Evolutionary conservation across 1,139 yeast genomes (phyloP).

Genomic region (Wickerhamomyces sp.): DNA sequence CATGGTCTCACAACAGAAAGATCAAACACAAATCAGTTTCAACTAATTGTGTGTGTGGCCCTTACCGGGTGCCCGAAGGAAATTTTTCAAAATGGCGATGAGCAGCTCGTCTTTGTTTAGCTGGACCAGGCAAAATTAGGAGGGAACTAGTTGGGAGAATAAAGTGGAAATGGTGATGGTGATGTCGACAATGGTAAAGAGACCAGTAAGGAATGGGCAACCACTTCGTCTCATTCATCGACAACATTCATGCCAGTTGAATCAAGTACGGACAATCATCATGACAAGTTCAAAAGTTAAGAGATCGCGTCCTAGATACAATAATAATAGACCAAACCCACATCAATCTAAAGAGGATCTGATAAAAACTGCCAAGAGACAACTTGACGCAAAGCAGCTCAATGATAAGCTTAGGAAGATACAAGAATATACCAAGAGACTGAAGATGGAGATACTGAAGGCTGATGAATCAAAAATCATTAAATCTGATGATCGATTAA

Average conservation of each 20-base stretch:
- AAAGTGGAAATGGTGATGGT: no score
- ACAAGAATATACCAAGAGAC: slow-evolving; percentile 31
- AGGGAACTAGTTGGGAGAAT: no score
- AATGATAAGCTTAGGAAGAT: slow-evolving; percentile 36
- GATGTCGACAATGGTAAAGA: no score
- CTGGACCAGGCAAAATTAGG: no score
- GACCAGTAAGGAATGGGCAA: no score
- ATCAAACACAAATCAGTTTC: no score
- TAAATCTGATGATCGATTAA: slow-evolving; percentile 6
- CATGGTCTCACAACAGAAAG: no score
- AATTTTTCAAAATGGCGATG: no score
- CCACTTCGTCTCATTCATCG: no score
- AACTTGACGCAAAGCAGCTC: slow-evolving; percentile 24
- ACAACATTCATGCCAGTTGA: background rate
- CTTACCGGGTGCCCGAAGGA: no score
- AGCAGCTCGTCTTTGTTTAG: no score
- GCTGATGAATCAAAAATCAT: slow-evolving; percentile 20
- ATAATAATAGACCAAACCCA: background rate
- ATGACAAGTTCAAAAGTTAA: background rate
- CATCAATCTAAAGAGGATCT: background rate
- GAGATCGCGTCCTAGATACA: background rate
- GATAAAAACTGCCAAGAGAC: background rate
- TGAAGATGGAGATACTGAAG: slow-evolving; percentile 24
- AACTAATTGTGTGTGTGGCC: no score
- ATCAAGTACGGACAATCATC: slow-evolving; percentile 4